A percentile compares a stretch with the other conserved stretches of the same genome.
phyloP scores from a whole-genome alignment of 2,329 filamentous ascomycete species.

The Teratosphaeria destructans region DNA sequence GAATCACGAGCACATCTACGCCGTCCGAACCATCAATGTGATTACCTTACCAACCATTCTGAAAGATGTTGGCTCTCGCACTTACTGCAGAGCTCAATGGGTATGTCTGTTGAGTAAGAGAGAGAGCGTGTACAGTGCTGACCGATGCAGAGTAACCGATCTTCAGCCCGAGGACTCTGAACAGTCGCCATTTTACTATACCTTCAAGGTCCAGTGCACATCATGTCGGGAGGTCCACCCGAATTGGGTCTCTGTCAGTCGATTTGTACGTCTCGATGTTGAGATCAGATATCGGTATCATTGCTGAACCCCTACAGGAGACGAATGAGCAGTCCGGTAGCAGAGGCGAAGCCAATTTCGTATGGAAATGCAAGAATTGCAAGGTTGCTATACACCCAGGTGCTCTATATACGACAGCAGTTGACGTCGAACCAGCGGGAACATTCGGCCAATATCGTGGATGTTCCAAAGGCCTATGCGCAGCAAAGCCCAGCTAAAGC shows the following conservation, averaged over 20 bases:
- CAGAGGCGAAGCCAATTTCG: conserved; percentile 93
- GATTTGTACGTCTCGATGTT: conserved; percentile 58
- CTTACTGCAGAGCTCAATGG: conserved; percentile 60
- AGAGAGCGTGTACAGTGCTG: not conserved
- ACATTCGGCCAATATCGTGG: conserved; percentile 74
- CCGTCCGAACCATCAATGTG: not conserved
- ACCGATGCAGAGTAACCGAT: conserved; percentile 65
- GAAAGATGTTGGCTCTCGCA: conserved; percentile 52
- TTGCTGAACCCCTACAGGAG: conserved; percentile 47
- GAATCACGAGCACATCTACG: not conserved
- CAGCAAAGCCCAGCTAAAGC: conserved; percentile 61
- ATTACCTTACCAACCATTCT: not conserved
- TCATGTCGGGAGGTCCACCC: conserved; percentile 85
- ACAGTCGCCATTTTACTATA: conserved; percentile 85
- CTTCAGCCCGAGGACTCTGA: conserved; percentile 74
- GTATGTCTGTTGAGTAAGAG: conserved; percentile 33
- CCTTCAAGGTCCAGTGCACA: conserved; percentile 97
- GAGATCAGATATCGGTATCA: not conserved
- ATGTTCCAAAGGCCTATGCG: conserved; percentile 60
- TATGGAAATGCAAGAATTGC: conserved; percentile 99
- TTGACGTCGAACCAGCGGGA: conserved; percentile 49
- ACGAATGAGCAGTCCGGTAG: conserved; percentile 84
- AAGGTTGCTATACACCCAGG: conserved; percentile 49
- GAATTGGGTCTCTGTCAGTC: conserved; percentile 76
- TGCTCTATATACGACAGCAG: not conserved